phyloP scores from a whole-genome alignment of 805 yeast genomes.

The Pichia paraexigua region DNA sequence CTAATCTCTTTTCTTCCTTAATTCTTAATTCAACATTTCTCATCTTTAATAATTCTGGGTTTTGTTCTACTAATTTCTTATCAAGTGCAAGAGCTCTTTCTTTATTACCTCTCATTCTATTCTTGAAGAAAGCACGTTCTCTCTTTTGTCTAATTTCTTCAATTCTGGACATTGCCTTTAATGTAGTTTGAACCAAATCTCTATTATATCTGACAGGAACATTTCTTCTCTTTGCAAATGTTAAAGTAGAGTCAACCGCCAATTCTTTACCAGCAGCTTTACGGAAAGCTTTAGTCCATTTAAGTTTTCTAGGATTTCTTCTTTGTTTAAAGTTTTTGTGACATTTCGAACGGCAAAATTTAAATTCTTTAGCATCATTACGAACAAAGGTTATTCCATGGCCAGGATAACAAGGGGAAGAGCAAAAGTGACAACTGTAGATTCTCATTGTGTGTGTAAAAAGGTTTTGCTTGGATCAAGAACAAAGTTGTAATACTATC shows the following conservation, averaged over 20 bases:
- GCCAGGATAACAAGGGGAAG: conserved; percentile 90
- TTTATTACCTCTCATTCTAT: conserved; percentile 97
- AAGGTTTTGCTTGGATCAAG: not conserved
- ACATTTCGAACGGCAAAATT: conserved; percentile 97
- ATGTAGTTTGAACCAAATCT: conserved; percentile 88
- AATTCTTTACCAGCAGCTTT: conserved; percentile 98
- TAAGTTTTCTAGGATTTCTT: conserved; percentile 95
- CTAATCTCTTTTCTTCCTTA: conserved; percentile 57
- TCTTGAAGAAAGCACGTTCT: conserved; percentile 98
- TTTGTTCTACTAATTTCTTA: conserved; percentile 76
- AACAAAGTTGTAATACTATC: not conserved
- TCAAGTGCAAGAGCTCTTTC: conserved; percentile 80
- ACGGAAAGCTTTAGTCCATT: conserved; percentile 98
- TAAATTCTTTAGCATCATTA: conserved; percentile 95
- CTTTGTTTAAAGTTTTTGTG: conserved; percentile 96
- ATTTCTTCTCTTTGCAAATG: conserved; percentile 95
- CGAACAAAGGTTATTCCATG: conserved; percentile 97
- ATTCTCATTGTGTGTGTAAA: conserved; percentile 53
- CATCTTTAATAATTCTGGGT: conserved; percentile 84
- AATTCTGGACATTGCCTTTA: conserved; percentile 91
- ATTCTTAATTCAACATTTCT: conserved; percentile 88
- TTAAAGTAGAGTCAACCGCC: conserved; percentile 93
- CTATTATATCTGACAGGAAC: conserved; percentile 97
- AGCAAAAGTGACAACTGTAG: conserved; percentile 91
- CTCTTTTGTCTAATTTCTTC: conserved; percentile 94